These are phyloP conservation scores for Colletotrichum sojae DNA, from an alignment of 2,329 filamentous ascomycete genomes.

Conservation along the genomic window DNA sequence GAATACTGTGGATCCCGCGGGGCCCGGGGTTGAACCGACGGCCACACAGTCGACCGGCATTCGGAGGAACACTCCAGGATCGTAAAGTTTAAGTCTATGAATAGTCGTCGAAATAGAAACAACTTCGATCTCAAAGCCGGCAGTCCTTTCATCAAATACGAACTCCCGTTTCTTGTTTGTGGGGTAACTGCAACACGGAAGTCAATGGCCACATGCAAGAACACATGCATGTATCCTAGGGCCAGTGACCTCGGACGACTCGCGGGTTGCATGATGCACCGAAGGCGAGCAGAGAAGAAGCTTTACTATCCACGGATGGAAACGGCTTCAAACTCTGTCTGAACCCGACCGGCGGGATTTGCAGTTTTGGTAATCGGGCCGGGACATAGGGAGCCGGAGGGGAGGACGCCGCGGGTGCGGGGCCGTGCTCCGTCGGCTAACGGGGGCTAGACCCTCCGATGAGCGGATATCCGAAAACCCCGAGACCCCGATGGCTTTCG, in stretches of 20 bases:
- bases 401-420: constrained; percentile 9
- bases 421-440: constrained; percentile 28
- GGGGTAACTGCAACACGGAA: constrained; percentile 11
- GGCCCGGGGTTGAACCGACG: too few relatives aligned
- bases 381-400: neutral
- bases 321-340: neutral
- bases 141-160: neutral
- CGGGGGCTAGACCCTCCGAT: constrained; percentile 26
- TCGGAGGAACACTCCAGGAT: neutral
- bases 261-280: constrained; percentile 14
- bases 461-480: constrained; percentile 25
- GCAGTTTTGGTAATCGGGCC: neutral
- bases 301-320: neutral
- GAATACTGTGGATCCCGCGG: too few relatives aligned
- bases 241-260: constrained; percentile 2
- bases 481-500: constrained; percentile 29
- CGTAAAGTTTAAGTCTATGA: neutral
- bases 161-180: constrained; percentile 23
- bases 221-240: too few relatives aligned
- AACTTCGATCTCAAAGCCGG: neutral
- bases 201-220: constrained; percentile 1
- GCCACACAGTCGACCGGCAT: neutral
- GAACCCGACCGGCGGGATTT: neutral
- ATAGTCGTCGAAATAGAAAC: neutral
- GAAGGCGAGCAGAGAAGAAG: constrained; percentile 9